These are phyloP conservation scores for Endotrypanum monterogeii DNA, from an alignment of 208 protist species.

Conservation along the genomic window DNA sequence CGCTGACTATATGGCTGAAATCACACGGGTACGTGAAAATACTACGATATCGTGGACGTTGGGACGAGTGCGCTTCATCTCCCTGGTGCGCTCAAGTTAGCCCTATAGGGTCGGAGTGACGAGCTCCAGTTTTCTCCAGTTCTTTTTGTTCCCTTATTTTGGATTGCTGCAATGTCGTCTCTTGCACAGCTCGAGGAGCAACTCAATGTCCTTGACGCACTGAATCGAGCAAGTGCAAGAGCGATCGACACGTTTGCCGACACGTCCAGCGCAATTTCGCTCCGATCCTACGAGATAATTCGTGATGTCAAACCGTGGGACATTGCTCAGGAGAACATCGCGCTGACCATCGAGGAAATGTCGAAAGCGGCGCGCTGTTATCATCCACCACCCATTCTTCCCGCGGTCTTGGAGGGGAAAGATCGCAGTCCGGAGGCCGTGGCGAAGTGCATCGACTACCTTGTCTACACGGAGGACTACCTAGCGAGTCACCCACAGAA, in stretches of 20 bases:
- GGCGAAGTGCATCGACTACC: slow-evolving; percentile 80
- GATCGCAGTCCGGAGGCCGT: slow-evolving; percentile 64
- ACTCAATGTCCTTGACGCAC: slow-evolving; percentile 62
- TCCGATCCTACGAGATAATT: slow-evolving; percentile 65
- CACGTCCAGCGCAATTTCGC: slow-evolving; percentile 69
- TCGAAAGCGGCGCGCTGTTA: slow-evolving; percentile 84
- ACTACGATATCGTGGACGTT: too few relatives aligned
- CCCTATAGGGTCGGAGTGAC: background rate
- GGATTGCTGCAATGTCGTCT: slow-evolving; percentile 37
- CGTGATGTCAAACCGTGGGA: slow-evolving; percentile 84
- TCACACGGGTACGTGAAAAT: too few relatives aligned
- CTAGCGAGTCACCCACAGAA: slow-evolving; percentile 74
- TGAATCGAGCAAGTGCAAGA: slow-evolving; percentile 68
- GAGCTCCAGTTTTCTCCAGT: background rate
- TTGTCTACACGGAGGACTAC: slow-evolving; percentile 87
- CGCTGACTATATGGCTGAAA: too few relatives aligned
- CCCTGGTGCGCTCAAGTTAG: too few relatives aligned
- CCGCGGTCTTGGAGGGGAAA: slow-evolving; percentile 58
- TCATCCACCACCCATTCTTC: slow-evolving; percentile 70
- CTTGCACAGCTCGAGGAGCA: slow-evolving; percentile 71
- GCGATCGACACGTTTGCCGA: slow-evolving; percentile 85
- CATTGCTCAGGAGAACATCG: slow-evolving; percentile 87
- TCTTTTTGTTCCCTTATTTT: background rate
- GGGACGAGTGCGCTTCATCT: too few relatives aligned
- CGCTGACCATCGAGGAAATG: slow-evolving; percentile 85